Base-by-base conservation (phyloP, 495 filamentous ascomycete genomes). In the Penicillium fimorum region DNA sequence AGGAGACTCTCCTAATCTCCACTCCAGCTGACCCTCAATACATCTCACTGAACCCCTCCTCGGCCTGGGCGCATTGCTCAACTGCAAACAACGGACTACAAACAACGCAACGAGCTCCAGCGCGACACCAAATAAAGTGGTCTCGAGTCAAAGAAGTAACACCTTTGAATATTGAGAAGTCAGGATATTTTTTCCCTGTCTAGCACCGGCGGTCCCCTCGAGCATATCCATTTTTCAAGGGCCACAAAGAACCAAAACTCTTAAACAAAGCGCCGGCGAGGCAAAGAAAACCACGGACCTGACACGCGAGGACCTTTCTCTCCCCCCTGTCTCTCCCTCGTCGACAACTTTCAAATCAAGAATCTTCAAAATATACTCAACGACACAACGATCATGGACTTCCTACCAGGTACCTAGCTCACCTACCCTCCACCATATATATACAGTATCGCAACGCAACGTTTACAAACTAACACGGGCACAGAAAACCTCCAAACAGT, bases 401-500 rank as follows among this genome's bases (percentile, higher is more conserved):
- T 62, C 42, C 58, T 69, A 37, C 65, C 65, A 50, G 62, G 65
- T 67, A 52, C 3, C 20, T 11, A 32, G n/a, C 5, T 12, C 33
- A 13, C 15, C 9, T 5, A 32, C 29, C 32, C 10, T 13, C 41
- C 38, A 35, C 32, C 32, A 15, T 35, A 35, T 35, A 35, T 6
- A 38, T 9, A 27, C 44, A 42, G 20, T 24, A 13, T n/a, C 44
- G 15, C 35, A 53, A 32, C 13, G 7, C 22, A 30, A 41, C 5
- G 9, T 15, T 35, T 24, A 10, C 20, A n/a, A 49, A 49, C 50
- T 47, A 58, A 59, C 20, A n/a, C 6, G 2, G 8, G 13, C 2
- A 29, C 44, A 64, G 62, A 66, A 56, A 63, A 61, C 46, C n/a
- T 63, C 27, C 65, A 71, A 49, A 53, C 62, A 4, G 33, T 70